These are phyloP conservation scores for Cymbidium sinense DNA, from an alignment of 106 monocot genomes.

Conservation along the genomic window DNA sequence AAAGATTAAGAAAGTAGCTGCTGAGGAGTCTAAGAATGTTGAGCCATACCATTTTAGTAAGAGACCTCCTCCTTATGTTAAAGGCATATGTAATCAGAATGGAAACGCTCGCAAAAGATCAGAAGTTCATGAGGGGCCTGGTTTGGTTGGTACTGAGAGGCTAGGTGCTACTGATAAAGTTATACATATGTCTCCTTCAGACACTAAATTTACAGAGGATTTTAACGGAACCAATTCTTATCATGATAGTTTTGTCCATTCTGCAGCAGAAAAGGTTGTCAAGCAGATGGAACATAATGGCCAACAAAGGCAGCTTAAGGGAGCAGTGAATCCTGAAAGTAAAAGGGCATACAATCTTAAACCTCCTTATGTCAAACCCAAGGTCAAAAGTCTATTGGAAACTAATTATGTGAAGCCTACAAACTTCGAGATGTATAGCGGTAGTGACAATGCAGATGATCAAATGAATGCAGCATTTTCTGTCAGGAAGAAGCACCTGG, in stretches of 20 bases:
- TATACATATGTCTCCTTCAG: constrained; percentile 29
- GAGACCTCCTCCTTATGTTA: constrained; percentile 1
- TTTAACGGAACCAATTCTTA: constrained; percentile 4
- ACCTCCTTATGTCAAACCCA: constrained; percentile 50
- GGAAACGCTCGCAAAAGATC: neutral
- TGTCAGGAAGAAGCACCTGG: constrained; percentile 30
- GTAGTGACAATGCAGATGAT: neutral
- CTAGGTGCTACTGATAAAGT: constrained; percentile 17
- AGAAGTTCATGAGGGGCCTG: neutral
- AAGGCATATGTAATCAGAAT: constrained; percentile 15
- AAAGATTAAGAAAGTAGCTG: constrained; percentile 14
- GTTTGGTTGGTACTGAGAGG: constrained; percentile 10
- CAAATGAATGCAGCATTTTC: constrained; percentile 14
- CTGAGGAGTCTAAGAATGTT: constrained; percentile 17
- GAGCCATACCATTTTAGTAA: neutral
- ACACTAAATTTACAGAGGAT: constrained; percentile 20
- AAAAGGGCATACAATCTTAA: constrained; percentile 15
- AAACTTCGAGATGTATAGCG: constrained; percentile 8
- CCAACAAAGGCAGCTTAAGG: neutral
- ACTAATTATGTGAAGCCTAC: constrained; percentile 15
- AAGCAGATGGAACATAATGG: constrained; percentile 12
- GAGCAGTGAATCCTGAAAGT: constrained; percentile 7
- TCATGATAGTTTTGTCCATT: neutral
- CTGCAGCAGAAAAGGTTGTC: neutral
- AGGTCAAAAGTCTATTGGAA: neutral